Evolutionary conservation across 2,329 filamentous ascomycete genomes (phyloP), one percentile per base, ranked within the genome.

Genomic region (Celoporthe dispersa): DNA sequence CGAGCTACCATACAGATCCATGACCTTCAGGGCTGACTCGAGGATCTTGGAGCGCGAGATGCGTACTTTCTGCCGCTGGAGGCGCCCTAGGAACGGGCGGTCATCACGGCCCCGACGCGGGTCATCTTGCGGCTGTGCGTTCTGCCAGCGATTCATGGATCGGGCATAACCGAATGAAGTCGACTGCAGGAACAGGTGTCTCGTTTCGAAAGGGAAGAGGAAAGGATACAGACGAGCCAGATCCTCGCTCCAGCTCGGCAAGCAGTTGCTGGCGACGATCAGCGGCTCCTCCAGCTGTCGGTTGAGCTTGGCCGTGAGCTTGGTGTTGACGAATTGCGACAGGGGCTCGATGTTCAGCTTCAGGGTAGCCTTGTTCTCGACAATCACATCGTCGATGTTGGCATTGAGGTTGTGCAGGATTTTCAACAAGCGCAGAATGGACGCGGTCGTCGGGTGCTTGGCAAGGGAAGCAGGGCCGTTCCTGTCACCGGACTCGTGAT

Each of bases 141-240:
- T 97, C 81, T 98, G 96, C 97, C 97, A 99, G 78, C 95, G 90
- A 71, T 92, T 92, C 96, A 99, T 98, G 25, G 96, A 98, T 73
- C 96, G 90, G 57, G 95, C 95, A 83, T 99, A 99, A 31, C 96
- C 96, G 78, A 99, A 99, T 0, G 96, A 98, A 0, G 97, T 99
- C 2, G 95, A 99, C 81, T 98, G 96, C 44, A 99, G 83, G 86
- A 99, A 99, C 51, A 99, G 84, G 80, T 99, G 95, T 16, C 96
- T 90, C 1, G 96, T 98, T 84, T 99, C 96, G 76, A 99, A 99
- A 2, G 96, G 96, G 79, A 99, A 99, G 16, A 99, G 84, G 86
- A 99, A 99, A 0, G 96, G 95, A 78, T 98, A 99, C 1, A 97
- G 85, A 44, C 96, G 91, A 12, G 96, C 94, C 66, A 99, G 83